Base-by-base conservation (phyloP, 192 early-diverging fungal species). In the Rhizophagus sp. region DNA sequence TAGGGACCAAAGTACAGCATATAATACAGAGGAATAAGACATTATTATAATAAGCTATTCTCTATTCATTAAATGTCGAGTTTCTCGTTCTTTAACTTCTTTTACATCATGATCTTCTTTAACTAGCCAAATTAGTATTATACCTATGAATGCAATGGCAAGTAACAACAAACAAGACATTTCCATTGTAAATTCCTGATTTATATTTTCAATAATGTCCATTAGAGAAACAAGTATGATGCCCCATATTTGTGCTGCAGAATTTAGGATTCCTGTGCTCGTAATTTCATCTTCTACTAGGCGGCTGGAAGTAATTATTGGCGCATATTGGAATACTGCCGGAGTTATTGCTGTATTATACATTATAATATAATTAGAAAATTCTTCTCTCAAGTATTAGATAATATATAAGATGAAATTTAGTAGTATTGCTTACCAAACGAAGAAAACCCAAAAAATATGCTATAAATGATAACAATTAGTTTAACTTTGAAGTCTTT, bases 251-350 rank as follows among this genome's bases (percentile, higher is more conserved):
- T 73, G 83, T 76, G 25, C 81, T 25, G 22, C 72, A 76, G 65
- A 79, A 83, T 65, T 84, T 65, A 80, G 78, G 83, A 68, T 79
- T 25, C 86, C 84, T n/a, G 86, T 82, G 11, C 83, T 77, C 17
- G 83, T 79, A 11, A 87, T 82, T 67, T 87, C 86, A 70, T 79
- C 78, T 22, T 66, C 15, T 27, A 8, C 15, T 33, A 12, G 11
- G 13, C 34, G 27, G 5, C 82, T n/a, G 82, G 66, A 70, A 83
- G 81, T 64, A 78, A 85, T 36, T 81, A 41, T 57, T 83, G 83
- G 81, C 9, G 81, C 81, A 73, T 82, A 87, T 81, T 85, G 86
- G 62, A 84, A 84, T 39, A 84, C 71, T 3, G 83, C 84, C 19
- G 86, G 83, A 15, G 79, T 13, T 36, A 87, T 85, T 11, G 86